Base-by-base conservation (phyloP, 1,139 yeast genomes). In the Candida mesenterica region DNA sequence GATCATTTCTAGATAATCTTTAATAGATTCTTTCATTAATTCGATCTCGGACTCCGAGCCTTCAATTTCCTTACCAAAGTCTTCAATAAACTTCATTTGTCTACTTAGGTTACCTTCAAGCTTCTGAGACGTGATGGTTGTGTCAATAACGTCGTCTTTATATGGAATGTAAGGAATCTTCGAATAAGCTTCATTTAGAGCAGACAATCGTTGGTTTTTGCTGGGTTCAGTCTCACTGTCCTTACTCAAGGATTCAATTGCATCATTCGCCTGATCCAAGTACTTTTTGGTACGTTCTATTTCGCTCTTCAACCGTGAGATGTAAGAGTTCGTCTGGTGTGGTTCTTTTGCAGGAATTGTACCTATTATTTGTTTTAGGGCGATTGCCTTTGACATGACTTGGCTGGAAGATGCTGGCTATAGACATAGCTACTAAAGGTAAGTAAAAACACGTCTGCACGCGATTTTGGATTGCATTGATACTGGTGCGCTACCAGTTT, bases 81-180 rank as follows among this genome's bases (percentile, higher is more conserved):
- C 15, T 4, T 38, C 39, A 4, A 46, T 39, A 7, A 48, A 38
- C 9, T 39, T 32, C 1, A 36, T 31, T 22, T 60, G 62, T 28
- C 55, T 44, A 6, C 36, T 33, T 3, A 56, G 50, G 23, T 56
- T 43, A 5, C 43, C 40, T 27, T 44, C 46, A 10, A 59, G 49
- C 20, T 48, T 30, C 2, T 43, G 45, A 2, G 65, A 58, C 1
- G 74, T 65, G 3, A 62, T 44, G 10, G 71, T 67, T 10, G 59
- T 57, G 5, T 62, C 62, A 18, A 68, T 62, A 30, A 62, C 61
- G 34, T 67, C 72, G 36, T 62, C 61, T 43, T 66, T 66, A 34
- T 56, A 62, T 3, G 66, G 58, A 27, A 46, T 47, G 38, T 55
- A 68, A 0, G 70, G 63, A 3, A 68, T 46, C 32, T 49, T 58